Conservation (phyloP, 768 basidiomycete genomes). For the Tylopilus plumbeoviolaceoides region DNA sequence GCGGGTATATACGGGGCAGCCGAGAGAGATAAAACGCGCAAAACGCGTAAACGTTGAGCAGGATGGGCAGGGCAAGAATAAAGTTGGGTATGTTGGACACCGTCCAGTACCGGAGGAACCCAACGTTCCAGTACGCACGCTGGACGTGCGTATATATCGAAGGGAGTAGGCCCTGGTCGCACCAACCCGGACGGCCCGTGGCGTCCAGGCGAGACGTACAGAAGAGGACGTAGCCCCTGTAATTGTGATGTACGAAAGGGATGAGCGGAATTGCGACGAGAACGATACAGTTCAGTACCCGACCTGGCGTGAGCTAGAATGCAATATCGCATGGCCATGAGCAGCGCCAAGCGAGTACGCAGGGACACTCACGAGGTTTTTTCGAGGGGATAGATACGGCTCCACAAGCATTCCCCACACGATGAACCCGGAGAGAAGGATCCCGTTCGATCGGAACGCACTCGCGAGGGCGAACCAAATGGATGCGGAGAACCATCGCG, state of each 20-base stretch:
- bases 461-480: conserved; percentile 61
- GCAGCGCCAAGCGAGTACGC: background rate
- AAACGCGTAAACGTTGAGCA: conserved; percentile 43
- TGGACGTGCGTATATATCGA: conserved; percentile 84
- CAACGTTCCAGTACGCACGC: conserved; percentile 79
- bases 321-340: background rate
- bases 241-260: conserved; percentile 75
- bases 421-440: conserved; percentile 73
- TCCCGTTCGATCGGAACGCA: conserved; percentile 72
- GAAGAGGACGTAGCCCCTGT: conserved; percentile 59
- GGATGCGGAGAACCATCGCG: conserved; percentile 53
- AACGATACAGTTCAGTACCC: conserved; percentile 34
- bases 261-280: conserved; percentile 46
- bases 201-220: conserved; percentile 38
- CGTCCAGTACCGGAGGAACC: conserved; percentile 87
- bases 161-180: conserved; percentile 46
- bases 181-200: conserved; percentile 52
- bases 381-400: conserved; percentile 42
- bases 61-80: conserved; percentile 68
- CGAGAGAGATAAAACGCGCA: conserved; percentile 23
- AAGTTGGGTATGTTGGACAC: conserved; percentile 84
- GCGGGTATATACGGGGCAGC: conserved; percentile 3
- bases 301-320: conserved; percentile 32
- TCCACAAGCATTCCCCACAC: conserved; percentile 64
- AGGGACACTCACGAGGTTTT: conserved; percentile 24